Conservation (phyloP, 2,329 filamentous ascomycete species). For the Phialemoniopsis sp. region DNA sequence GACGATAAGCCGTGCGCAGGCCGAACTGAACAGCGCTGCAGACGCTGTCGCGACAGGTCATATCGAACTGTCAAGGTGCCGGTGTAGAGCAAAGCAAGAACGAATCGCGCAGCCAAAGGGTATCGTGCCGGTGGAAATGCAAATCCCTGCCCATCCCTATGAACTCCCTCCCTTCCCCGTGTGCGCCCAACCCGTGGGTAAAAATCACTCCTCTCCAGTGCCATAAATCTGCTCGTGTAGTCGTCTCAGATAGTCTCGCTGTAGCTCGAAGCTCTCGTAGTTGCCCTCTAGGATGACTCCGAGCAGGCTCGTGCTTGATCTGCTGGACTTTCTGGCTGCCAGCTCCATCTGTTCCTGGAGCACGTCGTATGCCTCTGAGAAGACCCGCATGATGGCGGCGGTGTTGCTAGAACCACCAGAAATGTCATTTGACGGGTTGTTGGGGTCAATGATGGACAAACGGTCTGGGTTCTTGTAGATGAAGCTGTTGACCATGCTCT, state of each 20-base stretch:
- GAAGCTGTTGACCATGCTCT: slow-evolving; percentile 40
- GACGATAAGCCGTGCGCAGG: no score
- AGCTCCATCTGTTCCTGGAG: slow-evolving; percentile 56
- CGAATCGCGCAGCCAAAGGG: background rate
- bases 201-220: slow-evolving; percentile 22
- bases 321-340: slow-evolving; percentile 29
- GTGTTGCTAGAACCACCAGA: slow-evolving; percentile 79
- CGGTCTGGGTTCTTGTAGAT: slow-evolving; percentile 60
- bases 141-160: background rate
- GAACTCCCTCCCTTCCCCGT: background rate
- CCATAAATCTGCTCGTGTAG: slow-evolving; percentile 40
- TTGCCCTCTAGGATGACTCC: slow-evolving; percentile 71
- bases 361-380: slow-evolving; percentile 57
- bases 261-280: slow-evolving; percentile 68
- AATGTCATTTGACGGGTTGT: slow-evolving; percentile 81
- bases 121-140: background rate
- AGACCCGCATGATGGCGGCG: slow-evolving; percentile 60
- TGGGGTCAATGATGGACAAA: slow-evolving; percentile 88
- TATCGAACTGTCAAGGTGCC: background rate
- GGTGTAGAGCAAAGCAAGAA: background rate
- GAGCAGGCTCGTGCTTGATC: slow-evolving; percentile 54
- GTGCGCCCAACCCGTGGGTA: background rate
- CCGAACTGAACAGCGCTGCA: no score
- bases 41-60: no score
- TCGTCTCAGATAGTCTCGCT: slow-evolving; percentile 59